Percentiles rank a stretch among this genome's conserved stretches.
Evolutionary conservation across 1,284 basidiomycete genomes (phyloP).

Genomic region (Heterobasidion parviporum): DNA sequence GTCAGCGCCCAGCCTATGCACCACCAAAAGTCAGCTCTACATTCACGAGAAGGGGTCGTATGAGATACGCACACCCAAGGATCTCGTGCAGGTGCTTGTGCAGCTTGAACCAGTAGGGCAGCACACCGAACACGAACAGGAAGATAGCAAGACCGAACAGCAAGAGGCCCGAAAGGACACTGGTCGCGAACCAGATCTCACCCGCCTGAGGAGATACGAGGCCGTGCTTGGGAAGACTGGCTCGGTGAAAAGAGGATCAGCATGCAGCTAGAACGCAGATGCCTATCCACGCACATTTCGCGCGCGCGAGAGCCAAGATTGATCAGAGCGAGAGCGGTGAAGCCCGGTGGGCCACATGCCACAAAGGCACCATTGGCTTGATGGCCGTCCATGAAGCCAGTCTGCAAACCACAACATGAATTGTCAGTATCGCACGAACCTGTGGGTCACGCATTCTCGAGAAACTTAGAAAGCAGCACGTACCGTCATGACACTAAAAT

Average conservation of each 20-base stretch:
- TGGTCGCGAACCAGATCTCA: constrained; percentile 38
- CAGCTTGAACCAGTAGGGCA: constrained; percentile 43
- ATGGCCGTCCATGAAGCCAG: constrained; percentile 40
- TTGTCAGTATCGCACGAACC: too few species aligned
- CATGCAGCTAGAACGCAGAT: neutral
- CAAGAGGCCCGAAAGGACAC: constrained; percentile 30
- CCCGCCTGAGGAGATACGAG: constrained; percentile 33
- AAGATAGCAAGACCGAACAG: constrained; percentile 41
- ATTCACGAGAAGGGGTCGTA: neutral
- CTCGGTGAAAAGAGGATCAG: too few species aligned
- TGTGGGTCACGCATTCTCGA: too few species aligned
- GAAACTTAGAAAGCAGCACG: neutral
- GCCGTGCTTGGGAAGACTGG: constrained; percentile 27
- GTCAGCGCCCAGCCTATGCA: constrained; percentile 35
- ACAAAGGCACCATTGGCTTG: constrained; percentile 44
- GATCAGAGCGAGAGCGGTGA: constrained; percentile 39
- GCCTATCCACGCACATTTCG: constrained; percentile 25
- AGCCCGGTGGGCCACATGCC: constrained; percentile 39
- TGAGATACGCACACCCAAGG: constrained; percentile 31
- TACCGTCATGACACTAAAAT: constrained; percentile 33
- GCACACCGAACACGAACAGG: constrained; percentile 34
- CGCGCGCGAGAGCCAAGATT: constrained; percentile 32
- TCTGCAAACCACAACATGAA: constrained; percentile 16
- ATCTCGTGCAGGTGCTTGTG: constrained; percentile 39
- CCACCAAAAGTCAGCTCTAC: neutral